Percentiles rank a stretch among this genome's conserved stretches.
phyloP scores from a whole-genome alignment of 306 rosid genomes.

The Biancaea sappan region DNA sequence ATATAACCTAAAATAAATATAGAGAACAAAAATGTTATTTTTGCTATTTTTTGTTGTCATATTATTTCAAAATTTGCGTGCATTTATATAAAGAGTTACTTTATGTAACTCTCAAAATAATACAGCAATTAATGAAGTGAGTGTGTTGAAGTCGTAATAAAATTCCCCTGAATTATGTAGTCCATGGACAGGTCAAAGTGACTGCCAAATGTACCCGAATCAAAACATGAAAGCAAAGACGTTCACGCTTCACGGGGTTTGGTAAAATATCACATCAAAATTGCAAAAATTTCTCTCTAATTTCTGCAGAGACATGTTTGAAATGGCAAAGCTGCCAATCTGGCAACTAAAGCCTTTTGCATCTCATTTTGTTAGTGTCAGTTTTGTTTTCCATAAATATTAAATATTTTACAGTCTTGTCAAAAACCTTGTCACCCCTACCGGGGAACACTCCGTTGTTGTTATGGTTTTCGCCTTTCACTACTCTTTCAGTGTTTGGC shows the following conservation, averaged over 20 bases:
- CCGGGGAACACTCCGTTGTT: slow-evolving; percentile 30
- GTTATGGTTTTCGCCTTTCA: no score
- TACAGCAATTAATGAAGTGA: no score
- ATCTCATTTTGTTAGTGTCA: slow-evolving; percentile 28
- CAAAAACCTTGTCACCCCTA: slow-evolving; percentile 40
- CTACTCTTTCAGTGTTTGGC: no score
- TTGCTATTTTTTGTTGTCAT: no score
- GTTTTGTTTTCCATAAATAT: slow-evolving; percentile 29
- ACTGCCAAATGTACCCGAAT: background rate
- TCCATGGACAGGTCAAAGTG: background rate
- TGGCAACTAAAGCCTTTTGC: slow-evolving; percentile 18
- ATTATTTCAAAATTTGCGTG: no score
- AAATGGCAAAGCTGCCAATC: slow-evolving; percentile 29
- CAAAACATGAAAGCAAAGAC: background rate
- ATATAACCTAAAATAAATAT: no score
- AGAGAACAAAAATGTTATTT: no score
- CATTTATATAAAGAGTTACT: no score
- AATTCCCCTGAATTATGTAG: background rate
- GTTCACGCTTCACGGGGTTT: slow-evolving; percentile 6
- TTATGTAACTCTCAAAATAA: no score
- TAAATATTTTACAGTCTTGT: slow-evolving; percentile 31
- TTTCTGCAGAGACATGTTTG: background rate
- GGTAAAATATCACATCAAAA: slow-evolving; percentile 23
- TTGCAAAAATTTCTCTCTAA: background rate
- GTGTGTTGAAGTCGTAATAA: no score